Base-by-base conservation (phyloP, 2,329 filamentous ascomycete species). In the Alternaria panax region DNA sequence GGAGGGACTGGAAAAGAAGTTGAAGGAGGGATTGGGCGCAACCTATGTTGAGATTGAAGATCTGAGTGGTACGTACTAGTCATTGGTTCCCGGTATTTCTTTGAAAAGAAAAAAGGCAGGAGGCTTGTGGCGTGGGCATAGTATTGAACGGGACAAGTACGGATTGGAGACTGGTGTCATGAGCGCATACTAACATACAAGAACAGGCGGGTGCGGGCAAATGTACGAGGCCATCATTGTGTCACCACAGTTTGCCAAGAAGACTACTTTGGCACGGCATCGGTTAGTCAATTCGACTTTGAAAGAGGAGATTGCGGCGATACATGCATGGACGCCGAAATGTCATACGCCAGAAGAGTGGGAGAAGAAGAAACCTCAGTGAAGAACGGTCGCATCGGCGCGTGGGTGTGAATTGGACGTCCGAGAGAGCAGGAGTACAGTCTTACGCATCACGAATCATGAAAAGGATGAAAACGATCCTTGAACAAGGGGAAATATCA, bases 301-400 rank as follows among this genome's bases (percentile, higher is more conserved):
- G 70, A 94, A 93, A 81, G 86, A 89, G 46, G 93, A 97, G 81
- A 96, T 97, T 76, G 91, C 92, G 16, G 87, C 86, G 65, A 96
- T 97, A 70, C 93, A 97, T 82, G 93, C 93, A 38, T 97, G 93
- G 93, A 96, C 92, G 56, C 92, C 93, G 27, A 96, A 93, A 80
- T 97, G 93, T 78, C 91, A 93, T 81, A 97, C 93, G 8, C 92
- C 92, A 0, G 92, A 93, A 72, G 92, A 97, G 82, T 96, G 91
- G 88, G 87, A 92, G 80, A 88, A 87, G 78, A 86, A 90, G 79
- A 84, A 85, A 63, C 74, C 69, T 6, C 75, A 78, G 62, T 72
- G 54, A 66, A 42, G 8, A 16, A 16, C 9, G 34, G 7, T 41
- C 11, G 20, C 18, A 32, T 5, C 22, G 34, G 34, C 18, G 22